Base-by-base conservation (phyloP, 331 rosid species). In the Quercus phellos region DNA sequence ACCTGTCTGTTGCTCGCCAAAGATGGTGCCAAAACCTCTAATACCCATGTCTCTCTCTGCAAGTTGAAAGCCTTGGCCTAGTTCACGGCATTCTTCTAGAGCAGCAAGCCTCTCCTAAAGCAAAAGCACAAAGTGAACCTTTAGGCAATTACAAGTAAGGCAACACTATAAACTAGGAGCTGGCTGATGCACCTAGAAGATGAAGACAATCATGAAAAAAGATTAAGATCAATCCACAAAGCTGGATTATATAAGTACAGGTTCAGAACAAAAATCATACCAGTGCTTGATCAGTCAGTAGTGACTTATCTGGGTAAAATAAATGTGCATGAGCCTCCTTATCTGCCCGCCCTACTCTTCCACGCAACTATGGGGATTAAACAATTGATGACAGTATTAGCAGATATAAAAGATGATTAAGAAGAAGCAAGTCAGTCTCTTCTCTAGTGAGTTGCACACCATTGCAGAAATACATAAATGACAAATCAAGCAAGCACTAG, bases 31-130 rank as follows among this genome's bases (percentile, higher is more conserved):
- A 81, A 92, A 94, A 64, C 99, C 99, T 87, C 99, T 85, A 68
- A 94, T 94, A 51, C 97, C 94, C 99, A 94, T 94, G 78, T 94
- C 99, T 84, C 85, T 91, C 89, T 94, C 99, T 2, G 97, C 97
- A 76, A 94, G 95, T 85, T 92, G 97, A 78, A 94, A 94, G 74
- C 99, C 99, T 88, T 90, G 97, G 79, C 99, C 99, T 76, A 94
- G 97, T 80, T 92, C 92, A 63, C 95, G 87, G 74, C 94, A 94
- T 81, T 94, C 97, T 84, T 92, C 97, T 68, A 94, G 96, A 70
- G 99, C 97, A 3, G 85, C 86, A 67, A 94, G 99, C 87, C 97
- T 88, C 79, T 92, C 99, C 99, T 94, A 73, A 67, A 72, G 77
- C 43, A 85, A 72, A 71, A 66, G 55, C 83, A 83, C 80, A 55